A percentile compares a stretch with the other conserved stretches of the same genome.
phyloP scores from a whole-genome alignment of 768 basidiomycete species.

The Hericium erinaceus region DNA sequence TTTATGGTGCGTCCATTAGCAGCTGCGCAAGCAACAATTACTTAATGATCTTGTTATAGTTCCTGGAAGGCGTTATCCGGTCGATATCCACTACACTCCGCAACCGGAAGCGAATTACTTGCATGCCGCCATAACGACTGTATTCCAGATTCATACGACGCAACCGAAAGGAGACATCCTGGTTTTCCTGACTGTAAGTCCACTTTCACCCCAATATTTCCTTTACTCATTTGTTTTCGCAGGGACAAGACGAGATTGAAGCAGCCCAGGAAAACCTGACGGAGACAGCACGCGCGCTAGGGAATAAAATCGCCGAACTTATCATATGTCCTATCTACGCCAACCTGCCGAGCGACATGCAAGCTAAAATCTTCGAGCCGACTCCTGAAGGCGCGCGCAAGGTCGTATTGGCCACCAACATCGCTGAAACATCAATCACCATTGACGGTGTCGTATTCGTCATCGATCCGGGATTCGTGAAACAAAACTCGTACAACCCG shows the following conservation, averaged over 20 bases:
- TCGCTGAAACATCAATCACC: constrained; percentile 99
- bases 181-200: constrained; percentile 85
- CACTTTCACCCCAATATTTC: not conserved
- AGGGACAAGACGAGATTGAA: constrained; percentile 99
- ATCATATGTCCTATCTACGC: constrained; percentile 98
- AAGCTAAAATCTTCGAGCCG: constrained; percentile 98
- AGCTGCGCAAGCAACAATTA: not conserved
- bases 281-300: constrained; percentile 89
- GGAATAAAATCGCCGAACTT: constrained; percentile 92
- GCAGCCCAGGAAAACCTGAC: constrained; percentile 92
- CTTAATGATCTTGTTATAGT: constrained; percentile 36
- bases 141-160: constrained; percentile 98
- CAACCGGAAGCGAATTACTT: constrained; percentile 99
- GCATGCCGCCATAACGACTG: constrained; percentile 95
- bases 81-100: constrained; percentile 97
- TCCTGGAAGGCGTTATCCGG: constrained; percentile 93
- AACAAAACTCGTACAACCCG: constrained; percentile 98
- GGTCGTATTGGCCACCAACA: constrained; percentile 97
- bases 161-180: constrained; percentile 97
- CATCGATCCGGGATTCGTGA: constrained; percentile 98
- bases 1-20: constrained; percentile 54
- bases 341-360: constrained; percentile 98
- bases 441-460: constrained; percentile 99
- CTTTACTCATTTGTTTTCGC: not conserved
- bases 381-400: constrained; percentile 95